phyloP scores from a whole-genome alignment of 164 flowering plant genomes.

The Paratinospora sagittata region DNA sequence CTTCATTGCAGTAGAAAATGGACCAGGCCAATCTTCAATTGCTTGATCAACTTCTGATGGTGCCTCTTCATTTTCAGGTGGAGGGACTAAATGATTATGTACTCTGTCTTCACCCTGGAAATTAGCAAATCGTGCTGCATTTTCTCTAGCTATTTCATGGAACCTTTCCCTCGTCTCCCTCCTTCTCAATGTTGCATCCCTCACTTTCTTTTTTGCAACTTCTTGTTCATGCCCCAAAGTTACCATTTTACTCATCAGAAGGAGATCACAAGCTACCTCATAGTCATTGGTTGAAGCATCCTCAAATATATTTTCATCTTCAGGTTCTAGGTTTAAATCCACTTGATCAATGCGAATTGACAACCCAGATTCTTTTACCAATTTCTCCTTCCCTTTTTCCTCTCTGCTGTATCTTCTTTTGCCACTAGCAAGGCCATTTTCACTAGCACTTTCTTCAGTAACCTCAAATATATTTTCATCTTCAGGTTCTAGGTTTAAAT shows the following conservation, averaged over 20 bases:
- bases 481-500: not conserved
- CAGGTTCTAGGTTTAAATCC: constrained; percentile 11
- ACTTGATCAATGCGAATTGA: constrained; percentile 5
- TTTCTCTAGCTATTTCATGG: constrained; percentile 30
- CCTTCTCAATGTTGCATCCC: not conserved
- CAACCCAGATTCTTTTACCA: constrained; percentile 13
- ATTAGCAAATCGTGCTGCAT: constrained; percentile 52
- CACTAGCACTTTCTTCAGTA: not conserved
- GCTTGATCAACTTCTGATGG: constrained; percentile 15
- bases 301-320: not conserved
- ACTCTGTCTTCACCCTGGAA: constrained; percentile 29
- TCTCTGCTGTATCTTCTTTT: constrained; percentile 21
- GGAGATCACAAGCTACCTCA: not conserved
- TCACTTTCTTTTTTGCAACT: not conserved
- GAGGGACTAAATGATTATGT: constrained; percentile 8
- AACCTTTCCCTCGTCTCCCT: constrained; percentile 22
- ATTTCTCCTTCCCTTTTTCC: constrained; percentile 32
- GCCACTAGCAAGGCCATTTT: not conserved
- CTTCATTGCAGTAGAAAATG: constrained; percentile 84
- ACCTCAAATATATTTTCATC: not conserved
- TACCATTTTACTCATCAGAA: not conserved
- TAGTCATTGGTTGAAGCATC: not conserved
- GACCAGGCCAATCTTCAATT: constrained; percentile 91
- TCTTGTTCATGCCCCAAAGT: not conserved
- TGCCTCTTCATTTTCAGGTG: constrained; percentile 21